Evolutionary conservation across 495 filamentous ascomycete genomes (phyloP).

Genomic region (Talaromyces wortmannii): DNA sequence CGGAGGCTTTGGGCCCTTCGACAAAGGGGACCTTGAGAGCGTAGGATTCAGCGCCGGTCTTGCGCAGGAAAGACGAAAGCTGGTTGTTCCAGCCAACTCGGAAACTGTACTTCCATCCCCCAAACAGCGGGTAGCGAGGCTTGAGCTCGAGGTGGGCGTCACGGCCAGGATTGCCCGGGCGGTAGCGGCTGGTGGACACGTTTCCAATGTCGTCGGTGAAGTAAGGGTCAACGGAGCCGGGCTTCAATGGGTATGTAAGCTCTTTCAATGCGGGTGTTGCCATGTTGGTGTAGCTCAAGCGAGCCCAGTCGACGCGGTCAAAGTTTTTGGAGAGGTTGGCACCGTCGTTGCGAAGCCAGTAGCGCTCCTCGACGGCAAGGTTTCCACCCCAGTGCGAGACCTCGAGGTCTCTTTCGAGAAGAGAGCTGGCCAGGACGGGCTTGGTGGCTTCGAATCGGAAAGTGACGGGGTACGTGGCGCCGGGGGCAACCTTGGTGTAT

Average conservation of each 20-base stretch:
- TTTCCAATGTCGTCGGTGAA: constrained; percentile 97
- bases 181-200: constrained; percentile 86
- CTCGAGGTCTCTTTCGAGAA: constrained; percentile 84
- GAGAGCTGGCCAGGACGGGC: constrained; percentile 68
- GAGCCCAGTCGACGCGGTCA: constrained; percentile 72
- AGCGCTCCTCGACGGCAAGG: constrained; percentile 87
- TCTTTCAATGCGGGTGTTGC: constrained; percentile 72
- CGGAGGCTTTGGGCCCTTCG: constrained; percentile 77
- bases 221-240: constrained; percentile 77
- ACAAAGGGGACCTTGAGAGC: constrained; percentile 95
- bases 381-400: constrained; percentile 98
- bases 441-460: constrained; percentile 95
- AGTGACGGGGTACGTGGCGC: constrained; percentile 59
- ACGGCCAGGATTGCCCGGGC: constrained; percentile 56
- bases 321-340: constrained; percentile 81
- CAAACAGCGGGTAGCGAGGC: constrained; percentile 89
- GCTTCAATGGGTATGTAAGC: constrained; percentile 68
- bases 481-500: constrained; percentile 63
- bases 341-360: constrained; percentile 79
- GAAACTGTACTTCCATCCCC: constrained; percentile 97
- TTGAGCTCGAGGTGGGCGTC: constrained; percentile 83
- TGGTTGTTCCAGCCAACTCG: constrained; percentile 90
- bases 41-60: constrained; percentile 53
- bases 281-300: constrained; percentile 41
- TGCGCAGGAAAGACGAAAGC: constrained; percentile 66